These are phyloP conservation scores for Arthrobotrys entomopaga DNA, from an alignment of 2,329 filamentous ascomycete species.

Conservation along the genomic window DNA sequence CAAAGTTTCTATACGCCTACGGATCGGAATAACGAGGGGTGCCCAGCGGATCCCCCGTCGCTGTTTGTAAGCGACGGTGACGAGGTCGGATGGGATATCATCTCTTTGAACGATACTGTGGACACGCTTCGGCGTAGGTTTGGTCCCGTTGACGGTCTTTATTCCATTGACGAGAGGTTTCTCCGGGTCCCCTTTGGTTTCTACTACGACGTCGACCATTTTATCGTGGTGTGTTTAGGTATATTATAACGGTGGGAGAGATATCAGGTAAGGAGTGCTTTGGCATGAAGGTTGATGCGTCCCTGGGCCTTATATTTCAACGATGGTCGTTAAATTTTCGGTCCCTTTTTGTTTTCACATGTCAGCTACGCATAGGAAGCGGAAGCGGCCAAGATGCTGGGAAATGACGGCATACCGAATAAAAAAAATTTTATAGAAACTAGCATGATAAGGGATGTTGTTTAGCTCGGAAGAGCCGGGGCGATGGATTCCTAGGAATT, in stretches of 20 bases:
- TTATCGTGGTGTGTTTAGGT: background rate
- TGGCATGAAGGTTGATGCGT: background rate
- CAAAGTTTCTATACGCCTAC: slow-evolving; percentile 78
- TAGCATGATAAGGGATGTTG: slow-evolving; percentile 32
- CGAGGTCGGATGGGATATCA: slow-evolving; percentile 45
- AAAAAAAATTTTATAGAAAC: slow-evolving; percentile 28
- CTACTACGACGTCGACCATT: slow-evolving; percentile 32
- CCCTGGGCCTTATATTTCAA: background rate
- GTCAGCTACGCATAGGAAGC: slow-evolving; percentile 24
- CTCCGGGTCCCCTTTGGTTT: slow-evolving; percentile 6
- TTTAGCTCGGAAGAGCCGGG: slow-evolving; percentile 22
- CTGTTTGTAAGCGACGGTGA: slow-evolving; percentile 58
- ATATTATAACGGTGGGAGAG: slow-evolving; percentile 14
- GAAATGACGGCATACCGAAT: slow-evolving; percentile 39
- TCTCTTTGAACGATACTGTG: slow-evolving; percentile 39
- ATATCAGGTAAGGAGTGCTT: background rate
- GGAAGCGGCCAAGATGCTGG: slow-evolving; percentile 9
- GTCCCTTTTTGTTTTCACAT: slow-evolving; percentile 39
- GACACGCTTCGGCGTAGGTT: slow-evolving; percentile 21
- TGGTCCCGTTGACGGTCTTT: slow-evolving; percentile 31
- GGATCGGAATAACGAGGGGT: slow-evolving; percentile 77
- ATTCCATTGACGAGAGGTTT: slow-evolving; percentile 23
- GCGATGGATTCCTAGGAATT: slow-evolving; percentile 14
- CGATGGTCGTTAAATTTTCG: background rate
- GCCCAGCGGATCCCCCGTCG: slow-evolving; percentile 78